These are phyloP conservation scores for Leishmania mexicana DNA, from an alignment of 208 protist genomes.

Conservation along the genomic window DNA sequence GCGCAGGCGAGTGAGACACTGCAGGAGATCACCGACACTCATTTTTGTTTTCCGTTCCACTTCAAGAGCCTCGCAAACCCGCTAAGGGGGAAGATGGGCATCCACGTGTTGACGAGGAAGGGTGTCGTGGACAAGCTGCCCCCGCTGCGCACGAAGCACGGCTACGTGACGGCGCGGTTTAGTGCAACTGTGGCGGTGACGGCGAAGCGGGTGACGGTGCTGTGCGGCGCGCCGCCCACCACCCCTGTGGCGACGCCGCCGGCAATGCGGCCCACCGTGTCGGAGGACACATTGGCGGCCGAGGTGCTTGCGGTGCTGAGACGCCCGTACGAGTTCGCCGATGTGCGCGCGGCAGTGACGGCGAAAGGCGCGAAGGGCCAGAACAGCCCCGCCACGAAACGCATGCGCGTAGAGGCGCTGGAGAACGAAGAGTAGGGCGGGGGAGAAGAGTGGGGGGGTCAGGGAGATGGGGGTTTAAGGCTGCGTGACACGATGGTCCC, in stretches of 20 bases:
- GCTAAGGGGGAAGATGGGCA: conserved; percentile 66
- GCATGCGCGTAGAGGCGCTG: conserved; percentile 28
- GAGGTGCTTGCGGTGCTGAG: conserved; percentile 48
- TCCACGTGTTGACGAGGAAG: conserved; percentile 60
- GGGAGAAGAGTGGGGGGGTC: background rate
- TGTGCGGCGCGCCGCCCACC: conserved; percentile 71
- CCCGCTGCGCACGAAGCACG: conserved; percentile 57
- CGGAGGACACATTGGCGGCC: conserved; percentile 36
- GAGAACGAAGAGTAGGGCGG: conserved; percentile 32
- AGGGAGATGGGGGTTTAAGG: background rate
- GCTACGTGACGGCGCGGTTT: conserved; percentile 75
- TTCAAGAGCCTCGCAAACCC: conserved; percentile 66
- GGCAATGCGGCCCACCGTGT: conserved; percentile 34
- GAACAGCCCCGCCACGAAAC: conserved; percentile 34
- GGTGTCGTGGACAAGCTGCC: conserved; percentile 70
- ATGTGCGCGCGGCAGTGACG: conserved; percentile 22
- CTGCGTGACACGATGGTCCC: background rate
- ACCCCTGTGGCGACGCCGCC: conserved; percentile 33
- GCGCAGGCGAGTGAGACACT: conserved; percentile 56
- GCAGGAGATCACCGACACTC: conserved; percentile 64
- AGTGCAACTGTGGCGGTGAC: conserved; percentile 81
- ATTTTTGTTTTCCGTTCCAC: conserved; percentile 87
- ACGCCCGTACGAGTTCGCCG: conserved; percentile 50
- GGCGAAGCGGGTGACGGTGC: conserved; percentile 67
- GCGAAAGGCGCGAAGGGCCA: conserved; percentile 23